Percentiles rank a stretch among this genome's conserved stretches.
Conservation (phyloP, 495 filamentous ascomycete species). For the Hypoxylon subgilvum region DNA sequence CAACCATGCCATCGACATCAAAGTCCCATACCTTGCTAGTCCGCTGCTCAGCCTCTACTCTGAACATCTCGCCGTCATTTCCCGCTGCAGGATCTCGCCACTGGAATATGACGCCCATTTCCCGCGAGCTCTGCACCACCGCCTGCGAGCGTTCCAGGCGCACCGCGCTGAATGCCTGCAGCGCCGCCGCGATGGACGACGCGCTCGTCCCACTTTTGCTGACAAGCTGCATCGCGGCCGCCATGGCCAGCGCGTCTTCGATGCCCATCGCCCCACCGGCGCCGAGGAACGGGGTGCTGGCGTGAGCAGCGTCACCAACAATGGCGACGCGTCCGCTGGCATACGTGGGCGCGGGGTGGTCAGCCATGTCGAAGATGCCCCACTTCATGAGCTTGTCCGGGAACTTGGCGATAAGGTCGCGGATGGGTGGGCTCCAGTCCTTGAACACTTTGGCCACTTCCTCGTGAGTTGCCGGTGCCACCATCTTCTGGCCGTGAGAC, state of each 20-base stretch:
- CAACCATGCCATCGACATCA: conserved; percentile 35
- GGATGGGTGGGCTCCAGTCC: conserved; percentile 24
- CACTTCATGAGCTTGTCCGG: conserved; percentile 45
- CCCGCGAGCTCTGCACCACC: conserved; percentile 33
- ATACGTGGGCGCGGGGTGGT: conserved; percentile 46
- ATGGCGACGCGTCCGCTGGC: conserved; percentile 38
- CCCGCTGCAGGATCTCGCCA: conserved; percentile 27
- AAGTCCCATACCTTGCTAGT: conserved; percentile 39
- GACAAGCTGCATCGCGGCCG: neutral
- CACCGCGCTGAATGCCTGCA: conserved; percentile 5
- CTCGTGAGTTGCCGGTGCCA: neutral
- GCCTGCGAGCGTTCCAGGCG: conserved; percentile 31
- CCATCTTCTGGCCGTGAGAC: conserved; percentile 16
- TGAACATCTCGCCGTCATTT: conserved; percentile 31
- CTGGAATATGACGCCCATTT: conserved; percentile 26
- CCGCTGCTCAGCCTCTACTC: conserved; percentile 27
- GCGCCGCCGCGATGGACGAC: neutral
- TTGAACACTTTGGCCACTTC: conserved; percentile 4
- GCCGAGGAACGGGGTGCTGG: conserved; percentile 45
- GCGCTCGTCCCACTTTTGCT: neutral
- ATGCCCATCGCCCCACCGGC: conserved; percentile 47
- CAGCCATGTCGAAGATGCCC: conserved; percentile 47
- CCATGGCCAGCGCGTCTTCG: conserved; percentile 42
- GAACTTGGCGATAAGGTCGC: conserved; percentile 26
- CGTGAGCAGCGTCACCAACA: conserved; percentile 53